Evolutionary conservation across 495 filamentous ascomycete species (phyloP), one percentile per base, ranked within the genome.

Genomic region (Talaromyces thailandensis): DNA sequence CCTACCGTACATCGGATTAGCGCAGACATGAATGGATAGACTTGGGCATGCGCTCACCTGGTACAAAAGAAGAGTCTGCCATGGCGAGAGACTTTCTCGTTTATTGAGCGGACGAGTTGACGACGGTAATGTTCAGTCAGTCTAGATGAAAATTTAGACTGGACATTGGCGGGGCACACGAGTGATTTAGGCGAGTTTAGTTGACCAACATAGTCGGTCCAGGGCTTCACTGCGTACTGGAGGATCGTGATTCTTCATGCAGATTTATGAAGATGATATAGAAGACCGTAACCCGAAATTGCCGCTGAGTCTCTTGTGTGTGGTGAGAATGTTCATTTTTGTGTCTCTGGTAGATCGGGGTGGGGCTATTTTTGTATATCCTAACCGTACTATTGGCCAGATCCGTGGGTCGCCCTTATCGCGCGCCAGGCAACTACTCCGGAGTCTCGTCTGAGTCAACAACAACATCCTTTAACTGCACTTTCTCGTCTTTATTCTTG

Each of bases 1-100:
- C 69, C 73, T 76, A 26, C 28, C 24, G 28, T 28, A n/a, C 50
- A 21, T 28, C 45, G 43, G 14, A 63, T 45, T 26, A 16, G 40
- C 23, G 5, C 16, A n/a, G 14, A 1, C 21, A 45, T 4, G 2
- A 14, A 6, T 6, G 5, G 11, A 40, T 14, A 0, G 35, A 40
- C 1, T 40, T 5, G 11, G 4, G 9, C 35, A 40, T 3, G 4
- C 2, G 1, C 14, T 59, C 24, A 61, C 59, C 59, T 61, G 40
- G 25, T 9, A 31, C 59, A 23, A 32, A 18, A 2, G 59, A 50
- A 21, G 25, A 18, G 4, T 61, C 59, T 18, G 40, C 55, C 55
- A 57, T 57, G 5, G 9, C n/a, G 0, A 48, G 43, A 9, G 9
- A 1, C 9, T 21, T 48, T 9, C n/a, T 9, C 7, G n/a, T 8